A percentile compares a stretch with the other conserved stretches of the same genome.
Evolutionary conservation across 805 yeast species (phyloP).

Genomic region (Wickerhamomyces strasburgensis): DNA sequence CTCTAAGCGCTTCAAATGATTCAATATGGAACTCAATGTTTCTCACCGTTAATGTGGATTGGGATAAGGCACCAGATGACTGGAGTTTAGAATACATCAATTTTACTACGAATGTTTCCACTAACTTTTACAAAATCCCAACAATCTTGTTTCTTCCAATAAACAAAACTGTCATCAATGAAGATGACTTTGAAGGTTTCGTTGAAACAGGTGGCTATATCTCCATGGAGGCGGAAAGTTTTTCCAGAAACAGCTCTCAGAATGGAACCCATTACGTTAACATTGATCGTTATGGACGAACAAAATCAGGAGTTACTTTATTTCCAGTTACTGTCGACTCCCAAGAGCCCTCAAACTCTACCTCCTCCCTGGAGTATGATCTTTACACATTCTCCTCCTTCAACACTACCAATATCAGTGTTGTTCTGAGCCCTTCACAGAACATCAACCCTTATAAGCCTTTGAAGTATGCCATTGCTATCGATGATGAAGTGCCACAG

Average conservation of each 20-base stretch:
- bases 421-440: slow-evolving; percentile 9
- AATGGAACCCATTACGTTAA: slow-evolving; percentile 9
- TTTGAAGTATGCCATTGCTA: slow-evolving; percentile 9
- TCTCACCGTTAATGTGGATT: slow-evolving; percentile 9
- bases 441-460: slow-evolving; percentile 12
- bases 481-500: slow-evolving; percentile 12
- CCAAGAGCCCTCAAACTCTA: slow-evolving; percentile 5
- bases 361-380: slow-evolving; percentile 9
- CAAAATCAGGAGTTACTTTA: slow-evolving; percentile 10
- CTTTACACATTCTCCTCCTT: slow-evolving; percentile 9
- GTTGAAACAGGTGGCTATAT: slow-evolving; percentile 10
- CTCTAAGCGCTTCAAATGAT: slow-evolving; percentile 6
- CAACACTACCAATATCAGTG: slow-evolving; percentile 8
- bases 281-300: slow-evolving; percentile 9
- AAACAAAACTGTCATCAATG: slow-evolving; percentile 10
- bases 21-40: slow-evolving; percentile 7
- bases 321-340: slow-evolving; percentile 13
- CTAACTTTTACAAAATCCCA: slow-evolving; percentile 3
- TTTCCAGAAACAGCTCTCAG: slow-evolving; percentile 4
- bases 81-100: slow-evolving; percentile 12
- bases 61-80: slow-evolving; percentile 10
- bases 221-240: slow-evolving; percentile 12
- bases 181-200: slow-evolving; percentile 5
- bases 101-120: slow-evolving; percentile 11
- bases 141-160: slow-evolving; percentile 8